These are phyloP conservation scores for Cercospora zeae-maydis DNA, from an alignment of 2,329 filamentous ascomycete genomes.

Conservation along the genomic window DNA sequence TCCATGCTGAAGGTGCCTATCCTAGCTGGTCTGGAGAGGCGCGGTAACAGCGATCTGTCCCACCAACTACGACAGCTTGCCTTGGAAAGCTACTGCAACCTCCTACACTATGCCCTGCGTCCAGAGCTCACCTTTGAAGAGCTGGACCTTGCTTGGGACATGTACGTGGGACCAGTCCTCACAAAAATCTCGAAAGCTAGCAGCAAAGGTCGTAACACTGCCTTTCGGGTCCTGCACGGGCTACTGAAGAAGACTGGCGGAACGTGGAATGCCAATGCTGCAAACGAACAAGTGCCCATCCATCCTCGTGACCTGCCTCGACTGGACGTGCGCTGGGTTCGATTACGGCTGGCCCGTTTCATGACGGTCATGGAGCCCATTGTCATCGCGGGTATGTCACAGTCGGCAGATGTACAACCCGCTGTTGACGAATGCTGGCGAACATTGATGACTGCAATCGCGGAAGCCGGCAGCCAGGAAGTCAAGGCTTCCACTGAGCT, in stretches of 20 bases:
- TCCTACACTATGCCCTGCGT: slow-evolving; percentile 78
- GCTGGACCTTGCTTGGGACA: slow-evolving; percentile 74
- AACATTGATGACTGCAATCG: slow-evolving; percentile 59
- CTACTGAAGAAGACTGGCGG: slow-evolving; percentile 61
- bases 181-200: slow-evolving; percentile 51
- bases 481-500: slow-evolving; percentile 84
- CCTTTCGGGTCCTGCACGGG: slow-evolving; percentile 67
- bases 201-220: slow-evolving; percentile 55
- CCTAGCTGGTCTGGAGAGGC: slow-evolving; percentile 64
- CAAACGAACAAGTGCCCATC: slow-evolving; percentile 51
- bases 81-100: slow-evolving; percentile 70
- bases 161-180: slow-evolving; percentile 65
- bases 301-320: slow-evolving; percentile 73
- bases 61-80: slow-evolving; percentile 53
- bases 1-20: slow-evolving; percentile 68
- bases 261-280: slow-evolving; percentile 72
- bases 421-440: slow-evolving; percentile 35
- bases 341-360: slow-evolving; percentile 64
- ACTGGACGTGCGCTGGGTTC: slow-evolving; percentile 82
- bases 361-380: slow-evolving; percentile 59
- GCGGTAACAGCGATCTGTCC: slow-evolving; percentile 51
- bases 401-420: slow-evolving; percentile 17
- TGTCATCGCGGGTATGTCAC: slow-evolving; percentile 50
- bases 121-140: slow-evolving; percentile 64
- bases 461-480: slow-evolving; percentile 73